Base-by-base conservation (phyloP, 352 stramenopile species). In the Pythium coloratum region DNA sequence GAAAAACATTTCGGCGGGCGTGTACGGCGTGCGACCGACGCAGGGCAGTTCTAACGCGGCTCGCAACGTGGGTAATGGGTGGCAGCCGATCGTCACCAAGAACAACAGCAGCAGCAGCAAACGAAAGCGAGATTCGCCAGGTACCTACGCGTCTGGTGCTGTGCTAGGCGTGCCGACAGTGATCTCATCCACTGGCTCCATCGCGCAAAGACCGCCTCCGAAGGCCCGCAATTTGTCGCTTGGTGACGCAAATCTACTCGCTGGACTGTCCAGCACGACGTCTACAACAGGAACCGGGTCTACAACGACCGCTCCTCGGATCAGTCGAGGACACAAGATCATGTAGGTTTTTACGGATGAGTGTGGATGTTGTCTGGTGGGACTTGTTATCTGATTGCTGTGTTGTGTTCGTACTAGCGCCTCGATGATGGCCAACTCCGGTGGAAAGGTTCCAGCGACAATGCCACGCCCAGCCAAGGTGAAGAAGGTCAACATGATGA, bases 401-500 rank as follows among this genome's bases (percentile, higher is more conserved):
- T 12, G 34, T 53, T 18, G 6, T 51, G 32, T 51, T 30, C 40
- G 18, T 26, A 30, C 0, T 64, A 76, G 70, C 60, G 64, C 70
- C 1, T 76, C 70, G 3, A 66, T 76, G 55, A 54, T 69, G 49
- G 46, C 49, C 34, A 77, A 62, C 28, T 47, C 55, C 0, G 47
- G 34, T 24, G 46, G 46, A 14, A 53, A 53, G 6, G 59, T n/a
- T 44, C 59, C 53, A 24, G 57, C 55, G 0, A 36, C 65, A 0
- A 33, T 66, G 14, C 55, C 62, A 14, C 62, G 64, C 40, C 57
- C 59, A 14, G 63, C 59, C 26, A 89, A 88, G 40, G 59, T 42
- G 0, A 91, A 90, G 66, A 90, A 82, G 55, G 76, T 93, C 58
- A 77, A 93, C 67, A 91, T 93, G 85, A 91, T 93, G 8, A 85